A percentile compares a stretch with the other conserved stretches of the same genome.
These are phyloP conservation scores for Alternaria panax DNA, from an alignment of 2,329 filamentous ascomycete genomes.

Conservation along the genomic window DNA sequence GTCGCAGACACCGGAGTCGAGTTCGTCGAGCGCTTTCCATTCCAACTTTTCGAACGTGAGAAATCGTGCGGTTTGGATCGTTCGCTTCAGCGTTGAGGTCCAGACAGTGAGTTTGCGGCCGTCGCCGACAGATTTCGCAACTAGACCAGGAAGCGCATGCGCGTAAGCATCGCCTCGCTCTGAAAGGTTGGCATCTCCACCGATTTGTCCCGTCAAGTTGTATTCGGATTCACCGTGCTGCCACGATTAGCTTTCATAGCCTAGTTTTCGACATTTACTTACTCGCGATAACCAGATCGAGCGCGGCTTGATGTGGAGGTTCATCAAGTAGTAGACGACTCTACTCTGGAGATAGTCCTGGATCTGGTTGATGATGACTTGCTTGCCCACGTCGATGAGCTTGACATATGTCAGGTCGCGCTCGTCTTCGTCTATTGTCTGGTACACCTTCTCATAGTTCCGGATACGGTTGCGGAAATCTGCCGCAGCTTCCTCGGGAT, in stretches of 20 bases:
- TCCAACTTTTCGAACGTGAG: slow-evolving; percentile 94
- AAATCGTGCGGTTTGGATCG: slow-evolving; percentile 88
- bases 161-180: slow-evolving; percentile 88
- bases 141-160: slow-evolving; percentile 80
- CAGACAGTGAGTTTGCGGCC: slow-evolving; percentile 72
- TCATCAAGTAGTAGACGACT: slow-evolving; percentile 98
- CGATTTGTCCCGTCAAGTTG: slow-evolving; percentile 89
- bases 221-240: slow-evolving; percentile 94
- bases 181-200: slow-evolving; percentile 88
- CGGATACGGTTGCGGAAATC: slow-evolving; percentile 95
- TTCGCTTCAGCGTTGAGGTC: slow-evolving; percentile 80
- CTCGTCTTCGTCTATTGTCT: slow-evolving; percentile 91
- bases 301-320: slow-evolving; percentile 93
- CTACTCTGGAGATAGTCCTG: slow-evolving; percentile 96
- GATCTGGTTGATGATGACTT: slow-evolving; percentile 98
- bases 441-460: slow-evolving; percentile 97
- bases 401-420: slow-evolving; percentile 92
- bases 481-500: slow-evolving; percentile 86
- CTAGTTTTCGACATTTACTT: slow-evolving; percentile 49
- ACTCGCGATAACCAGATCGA: slow-evolving; percentile 96
- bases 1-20: slow-evolving; percentile 95
- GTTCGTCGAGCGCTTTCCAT: slow-evolving; percentile 98
- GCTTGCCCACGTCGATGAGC: slow-evolving; percentile 93
- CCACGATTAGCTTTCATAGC: slow-evolving; percentile 21
- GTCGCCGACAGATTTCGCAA: slow-evolving; percentile 85